Base-by-base conservation (phyloP, 2,329 filamentous ascomycete genomes). In the Lasiodiplodia hormozganensis region DNA sequence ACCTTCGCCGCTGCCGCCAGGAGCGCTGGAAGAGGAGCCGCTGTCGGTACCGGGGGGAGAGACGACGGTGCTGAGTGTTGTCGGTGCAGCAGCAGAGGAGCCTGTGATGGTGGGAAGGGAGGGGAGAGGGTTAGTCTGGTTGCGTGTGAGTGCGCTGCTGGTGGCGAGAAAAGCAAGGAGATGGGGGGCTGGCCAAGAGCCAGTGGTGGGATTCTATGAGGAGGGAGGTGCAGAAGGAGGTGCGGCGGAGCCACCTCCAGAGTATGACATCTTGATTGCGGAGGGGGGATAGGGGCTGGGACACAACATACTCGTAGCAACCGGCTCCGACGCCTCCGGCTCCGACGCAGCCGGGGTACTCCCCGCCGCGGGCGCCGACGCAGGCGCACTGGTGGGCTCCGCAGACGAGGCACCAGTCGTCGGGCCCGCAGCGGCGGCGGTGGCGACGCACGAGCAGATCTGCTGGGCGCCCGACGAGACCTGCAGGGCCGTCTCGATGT, bases 371-470 rank as follows among this genome's bases (percentile, higher is more conserved):
- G 64, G 31, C n/a, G 52, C 14, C 40, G 40, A 18, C 38, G 64
- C 54, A 52, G 64, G 31, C 12, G 52, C 14, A 14, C 52, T 49
- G 23, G 54, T 34, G 7, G 43, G 18, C 18, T 47, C n/a, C 14
- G 38, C 38, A 2, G 38, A 12, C 10, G 36, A 12, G 1, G 28
- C 31, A 10, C 40, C 25, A 11, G 51, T 47, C 8, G 64, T 36
- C 6, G 64, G 38, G 4, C 36, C 52, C 28, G n/a, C 65, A 0
- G 72, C n/a, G 21, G 66, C 36, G 7, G 57, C 66, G 16, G 66
- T 62, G 18, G 56, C 57, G 14, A 62, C 66, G 57, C 66, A 68
- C 11, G 56, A 54, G 57, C 66, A 68, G 56, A 68, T 58, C 31
- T 52, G 18, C 28, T 51, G 28, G 2, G 65, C 65, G 21, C 56